Evolutionary conservation across 73 alveolate genomes (phyloP), one percentile per base, ranked within the genome.

Genomic region (Tetrahymena borealis): DNA sequence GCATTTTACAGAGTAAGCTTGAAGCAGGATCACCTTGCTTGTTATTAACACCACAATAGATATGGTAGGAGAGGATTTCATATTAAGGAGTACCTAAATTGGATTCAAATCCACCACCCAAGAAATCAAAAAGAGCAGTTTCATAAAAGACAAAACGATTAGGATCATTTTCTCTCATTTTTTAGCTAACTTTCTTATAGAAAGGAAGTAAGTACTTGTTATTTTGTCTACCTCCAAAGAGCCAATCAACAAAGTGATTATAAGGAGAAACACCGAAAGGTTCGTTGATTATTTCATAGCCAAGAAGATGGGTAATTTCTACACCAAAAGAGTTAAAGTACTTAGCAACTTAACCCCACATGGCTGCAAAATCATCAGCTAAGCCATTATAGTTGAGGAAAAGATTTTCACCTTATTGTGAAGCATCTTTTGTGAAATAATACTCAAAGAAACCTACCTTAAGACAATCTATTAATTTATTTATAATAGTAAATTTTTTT

Each of bases 251-350:
- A 39, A 93, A 60, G 90, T 96, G 95, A 40, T 95, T 95, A 92
- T 94, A 96, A 24, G 95, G 90, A 18, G 96, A 97, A 24, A 98
- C 98, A 32, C 98, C 96, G 43, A 94, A 93, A 4, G 99, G 99
- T 90, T 98, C 99, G 96, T 98, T 98, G 94, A 97, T 94, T 37
- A 97, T 95, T 90, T 98, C 99, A 91, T 97, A 98, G 31, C 99
- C 99, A 32, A 97, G 77, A 3, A 98, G 96, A 94, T 95, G 96
- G 38, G 92, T 38, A 93, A 96, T 96, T 35, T 33, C 93, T 32
- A 39, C 93, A n/a, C 85, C 85, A 10, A 24, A 9, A 60, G 85
- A 60, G n/a, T 79, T 95, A 94, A 98, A 98, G 78, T 94, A 91
- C 41, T 94, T 90, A 43, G 96, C 96, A 20, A 98, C 98, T 9